Evolutionary conservation across 768 basidiomycete species (phyloP).

Genomic region (Russula foetens): DNA sequence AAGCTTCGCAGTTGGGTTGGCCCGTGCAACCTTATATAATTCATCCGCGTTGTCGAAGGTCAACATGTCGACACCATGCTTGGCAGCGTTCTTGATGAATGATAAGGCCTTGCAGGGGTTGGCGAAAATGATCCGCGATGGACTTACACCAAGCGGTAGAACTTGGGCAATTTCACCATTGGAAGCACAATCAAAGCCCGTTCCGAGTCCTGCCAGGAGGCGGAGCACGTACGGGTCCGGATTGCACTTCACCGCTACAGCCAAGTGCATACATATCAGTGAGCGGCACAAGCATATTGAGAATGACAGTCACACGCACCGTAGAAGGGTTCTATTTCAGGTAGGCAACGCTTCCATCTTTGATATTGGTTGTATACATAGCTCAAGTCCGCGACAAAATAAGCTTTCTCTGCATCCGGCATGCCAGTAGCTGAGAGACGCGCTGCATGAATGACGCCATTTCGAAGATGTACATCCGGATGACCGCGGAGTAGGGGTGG

Average conservation of each 20-base stretch:
- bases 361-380: constrained; percentile 79
- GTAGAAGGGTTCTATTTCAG: constrained; percentile 89
- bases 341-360: constrained; percentile 71
- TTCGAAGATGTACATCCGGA: constrained; percentile 64
- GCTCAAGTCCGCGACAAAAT: constrained; percentile 92
- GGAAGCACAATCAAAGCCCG: constrained; percentile 97
- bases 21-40: constrained; percentile 81
- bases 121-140: constrained; percentile 88
- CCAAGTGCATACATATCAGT: constrained; percentile 49
- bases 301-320: constrained; percentile 44
- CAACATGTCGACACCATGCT: constrained; percentile 81
- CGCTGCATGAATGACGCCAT: constrained; percentile 64
- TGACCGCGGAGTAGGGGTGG: constrained; percentile 64
- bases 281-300: constrained; percentile 28
- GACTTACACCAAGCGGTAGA: constrained; percentile 60
- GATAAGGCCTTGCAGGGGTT: constrained; percentile 98
- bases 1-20: constrained; percentile 75
- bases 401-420: constrained; percentile 83
- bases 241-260: constrained; percentile 91
- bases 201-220: constrained; percentile 80
- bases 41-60: constrained; percentile 99
- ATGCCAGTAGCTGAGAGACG: constrained; percentile 43
- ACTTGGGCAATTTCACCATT: constrained; percentile 86
- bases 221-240: constrained; percentile 93
- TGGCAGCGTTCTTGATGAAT: constrained; percentile 81